Conservation (phyloP, 305 asterid species). For the Solanum hybrid region DNA sequence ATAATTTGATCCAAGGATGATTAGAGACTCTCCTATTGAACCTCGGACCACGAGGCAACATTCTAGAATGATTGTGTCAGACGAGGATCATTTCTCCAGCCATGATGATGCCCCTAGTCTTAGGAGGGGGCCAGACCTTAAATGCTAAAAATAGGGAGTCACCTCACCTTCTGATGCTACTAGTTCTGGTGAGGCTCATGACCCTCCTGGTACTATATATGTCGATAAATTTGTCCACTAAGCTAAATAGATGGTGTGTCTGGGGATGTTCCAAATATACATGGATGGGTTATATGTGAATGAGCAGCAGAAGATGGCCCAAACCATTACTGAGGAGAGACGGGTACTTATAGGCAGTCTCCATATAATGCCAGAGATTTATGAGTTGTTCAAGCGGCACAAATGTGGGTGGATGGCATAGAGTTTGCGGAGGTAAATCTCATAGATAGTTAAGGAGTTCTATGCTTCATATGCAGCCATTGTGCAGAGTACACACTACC, state of each 20-base stretch:
- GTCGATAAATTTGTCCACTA: too few species aligned
- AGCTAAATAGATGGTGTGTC: not conserved
- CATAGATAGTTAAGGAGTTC: not conserved
- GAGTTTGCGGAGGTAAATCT: too few species aligned
- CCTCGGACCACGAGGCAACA: not conserved
- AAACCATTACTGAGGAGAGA: not conserved
- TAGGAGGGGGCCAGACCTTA: not conserved
- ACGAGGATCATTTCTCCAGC: not conserved
- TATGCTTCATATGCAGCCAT: not conserved
- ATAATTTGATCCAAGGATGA: not conserved
- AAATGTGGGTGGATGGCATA: too few species aligned
- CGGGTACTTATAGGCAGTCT: not conserved
- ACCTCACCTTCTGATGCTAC: not conserved
- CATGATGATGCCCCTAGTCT: not conserved
- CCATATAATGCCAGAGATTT: not conserved
- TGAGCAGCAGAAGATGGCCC: not conserved
- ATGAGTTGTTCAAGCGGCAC: not conserved
- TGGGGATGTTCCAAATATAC: not conserved
- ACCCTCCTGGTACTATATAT: not conserved
- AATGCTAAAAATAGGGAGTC: not conserved
- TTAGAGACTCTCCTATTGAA: too few species aligned
- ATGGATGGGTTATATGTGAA: not conserved
- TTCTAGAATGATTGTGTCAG: too few species aligned
- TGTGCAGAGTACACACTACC: not conserved
- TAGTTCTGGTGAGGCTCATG: not conserved